Evolutionary conservation across 2,329 filamentous ascomycete species (phyloP), one percentile per base, ranked within the genome.

Genomic region (Fonsecaea nubica): DNA sequence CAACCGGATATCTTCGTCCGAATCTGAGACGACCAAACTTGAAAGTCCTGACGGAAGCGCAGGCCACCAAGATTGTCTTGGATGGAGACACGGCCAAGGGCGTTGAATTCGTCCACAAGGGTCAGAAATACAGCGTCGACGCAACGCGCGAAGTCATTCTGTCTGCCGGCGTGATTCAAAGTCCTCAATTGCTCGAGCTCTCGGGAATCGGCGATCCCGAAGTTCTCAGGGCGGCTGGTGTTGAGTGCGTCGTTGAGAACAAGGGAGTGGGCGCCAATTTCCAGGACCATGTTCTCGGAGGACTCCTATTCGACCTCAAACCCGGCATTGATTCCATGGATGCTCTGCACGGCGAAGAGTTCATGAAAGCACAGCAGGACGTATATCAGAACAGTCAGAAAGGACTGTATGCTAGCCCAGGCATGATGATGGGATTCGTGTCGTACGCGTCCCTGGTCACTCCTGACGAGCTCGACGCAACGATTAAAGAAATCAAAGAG

Each of bases 171-270:
- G 82, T 83, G 21, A 78, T 85, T 50, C 83, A 84, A 72, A 86
- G 84, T 15, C 88, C 83, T 2, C 85, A 84, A 75, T 79, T 87
- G 18, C 82, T 85, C 15, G 87, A 90, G 69, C 78, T 88, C 1
- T 89, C 86, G 0, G 87, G 87, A 0, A 81, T 90, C 30, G 87
- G 88, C 2, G 79, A 81, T 54, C 75, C 78, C 0, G 74, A 75
- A 0, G 72, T 84, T 1, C 76, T 85, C 1, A 68, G 74, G 9
- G 72, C 72, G 0, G 78, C 78, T 0, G 79, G 78, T 0, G 78
- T 85, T 2, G 69, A 77, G 3, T 76, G 78, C 36, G 79, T 79
- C 59, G 76, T 84, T 6, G 74, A 77, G 35, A 81, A 81, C 58
- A 75, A 76, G 1, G 80, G 76, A 2, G 79, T 85, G 3, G 83